Evolutionary conservation across 805 yeast genomes (phyloP).

Genomic region (Saturnispora serradocipensis): DNA sequence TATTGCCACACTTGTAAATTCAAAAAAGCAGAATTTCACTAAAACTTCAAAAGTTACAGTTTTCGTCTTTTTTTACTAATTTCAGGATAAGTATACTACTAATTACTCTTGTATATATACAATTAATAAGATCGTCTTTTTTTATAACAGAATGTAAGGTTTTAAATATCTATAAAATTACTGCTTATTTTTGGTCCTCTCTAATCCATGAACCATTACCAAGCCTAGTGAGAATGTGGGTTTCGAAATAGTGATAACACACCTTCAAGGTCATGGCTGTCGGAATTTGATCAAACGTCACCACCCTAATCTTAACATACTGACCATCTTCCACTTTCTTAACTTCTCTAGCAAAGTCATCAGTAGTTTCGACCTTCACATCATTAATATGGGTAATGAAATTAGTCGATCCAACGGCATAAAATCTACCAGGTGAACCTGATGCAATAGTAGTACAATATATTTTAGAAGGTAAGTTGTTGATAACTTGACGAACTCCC

Average conservation of each 20-base stretch:
- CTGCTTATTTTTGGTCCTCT: constrained; percentile 14
- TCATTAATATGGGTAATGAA: constrained; percentile 89
- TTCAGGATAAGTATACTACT: neutral
- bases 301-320: constrained; percentile 71
- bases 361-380: constrained; percentile 57
- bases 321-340: constrained; percentile 66
- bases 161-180: neutral
- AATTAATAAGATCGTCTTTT: neutral
- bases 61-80: neutral
- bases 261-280: constrained; percentile 79
- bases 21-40: neutral
- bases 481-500: constrained; percentile 79
- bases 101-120: neutral
- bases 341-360: constrained; percentile 58
- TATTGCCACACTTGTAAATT: constrained; percentile 37
- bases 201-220: constrained; percentile 43
- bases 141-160: neutral
- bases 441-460: constrained; percentile 65
- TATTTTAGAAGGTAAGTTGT: constrained; percentile 70
- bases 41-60: too few relatives aligned
- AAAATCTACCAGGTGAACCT: constrained; percentile 84
- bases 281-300: constrained; percentile 80
- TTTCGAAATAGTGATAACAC: constrained; percentile 82
- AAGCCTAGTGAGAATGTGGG: constrained; percentile 45
- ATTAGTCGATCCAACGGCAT: constrained; percentile 67